phyloP scores from a whole-genome alignment of 305 asterid genomes.

The Salvia sclarea region DNA sequence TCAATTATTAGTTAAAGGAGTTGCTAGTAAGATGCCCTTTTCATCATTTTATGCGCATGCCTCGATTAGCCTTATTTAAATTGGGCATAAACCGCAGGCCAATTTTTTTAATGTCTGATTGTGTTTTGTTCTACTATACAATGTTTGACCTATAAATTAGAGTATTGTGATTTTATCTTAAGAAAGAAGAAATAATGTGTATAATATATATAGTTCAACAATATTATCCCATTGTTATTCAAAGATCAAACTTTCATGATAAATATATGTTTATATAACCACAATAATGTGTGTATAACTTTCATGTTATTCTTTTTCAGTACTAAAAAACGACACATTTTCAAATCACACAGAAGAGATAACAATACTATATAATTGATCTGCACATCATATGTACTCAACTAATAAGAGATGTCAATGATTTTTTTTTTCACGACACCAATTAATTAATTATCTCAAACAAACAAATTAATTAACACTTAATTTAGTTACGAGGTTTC shows the following conservation, averaged over 20 bases:
- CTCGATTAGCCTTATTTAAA: neutral
- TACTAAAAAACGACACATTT: no score
- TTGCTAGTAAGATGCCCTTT: slow-evolving; percentile 1
- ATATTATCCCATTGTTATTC: neutral
- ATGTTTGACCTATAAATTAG: slow-evolving; percentile 5
- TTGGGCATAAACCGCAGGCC: slow-evolving; percentile 18
- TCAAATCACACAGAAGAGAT: no score
- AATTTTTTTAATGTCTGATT: neutral
- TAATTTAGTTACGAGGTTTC: no score
- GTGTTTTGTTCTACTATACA: neutral
- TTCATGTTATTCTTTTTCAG: no score
- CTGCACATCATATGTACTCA: no score
- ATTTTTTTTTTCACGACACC: no score
- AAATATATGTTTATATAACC: no score
- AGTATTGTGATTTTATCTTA: neutral
- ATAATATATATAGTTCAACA: neutral
- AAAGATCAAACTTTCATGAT: slow-evolving; percentile 9
- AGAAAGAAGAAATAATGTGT: neutral
- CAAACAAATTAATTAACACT: no score
- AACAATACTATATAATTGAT: no score
- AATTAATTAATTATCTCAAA: no score
- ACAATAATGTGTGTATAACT: no score
- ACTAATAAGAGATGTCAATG: no score
- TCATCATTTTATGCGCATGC: slow-evolving; percentile 30
- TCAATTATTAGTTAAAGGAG: neutral